Conservation (phyloP, 352 stramenopile genomes). For the Globisporangium canariense region DNA sequence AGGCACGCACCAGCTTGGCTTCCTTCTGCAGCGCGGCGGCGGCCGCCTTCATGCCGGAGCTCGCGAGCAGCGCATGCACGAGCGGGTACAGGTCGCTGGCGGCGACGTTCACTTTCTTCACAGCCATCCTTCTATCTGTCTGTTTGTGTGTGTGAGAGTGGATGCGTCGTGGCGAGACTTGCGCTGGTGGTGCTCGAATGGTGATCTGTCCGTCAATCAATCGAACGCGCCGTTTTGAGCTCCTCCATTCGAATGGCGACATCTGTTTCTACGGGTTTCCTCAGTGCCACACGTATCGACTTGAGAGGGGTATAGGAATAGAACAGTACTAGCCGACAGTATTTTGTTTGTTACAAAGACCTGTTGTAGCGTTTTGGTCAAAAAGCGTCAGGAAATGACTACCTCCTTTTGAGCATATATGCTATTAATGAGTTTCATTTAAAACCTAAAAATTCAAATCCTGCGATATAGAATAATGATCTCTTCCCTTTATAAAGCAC, state of each 20-base stretch:
- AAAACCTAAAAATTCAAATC: too few species aligned
- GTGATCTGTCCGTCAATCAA: conserved; percentile 7
- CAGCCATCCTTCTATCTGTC: conserved; percentile 13
- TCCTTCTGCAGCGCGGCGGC: conserved; percentile 68
- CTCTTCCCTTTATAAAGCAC: too few species aligned
- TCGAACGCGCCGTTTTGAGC: conserved; percentile 15
- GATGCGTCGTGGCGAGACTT: not conserved
- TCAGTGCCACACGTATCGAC: not conserved
- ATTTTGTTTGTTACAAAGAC: too few species aligned
- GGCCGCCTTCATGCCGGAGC: conserved; percentile 68
- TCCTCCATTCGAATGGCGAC: conserved; percentile 18
- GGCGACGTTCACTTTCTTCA: conserved; percentile 29
- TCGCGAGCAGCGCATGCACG: conserved; percentile 61
- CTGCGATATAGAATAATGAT: too few species aligned
- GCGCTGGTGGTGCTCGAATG: conserved; percentile 6
- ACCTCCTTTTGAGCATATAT: too few species aligned
- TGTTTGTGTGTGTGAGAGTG: not conserved
- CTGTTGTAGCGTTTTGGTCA: too few species aligned
- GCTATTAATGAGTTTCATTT: too few species aligned
- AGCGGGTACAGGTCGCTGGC: conserved; percentile 79
- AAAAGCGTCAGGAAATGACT: too few species aligned
- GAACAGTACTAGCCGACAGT: too few species aligned
- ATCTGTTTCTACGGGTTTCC: conserved; percentile 1
- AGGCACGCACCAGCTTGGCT: conserved; percentile 52
- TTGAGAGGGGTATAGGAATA: not conserved